Evolutionary conservation across 441 rosid genomes (phyloP), one percentile per base, ranked within the genome.

Genomic region (Macaranga tanarius): DNA sequence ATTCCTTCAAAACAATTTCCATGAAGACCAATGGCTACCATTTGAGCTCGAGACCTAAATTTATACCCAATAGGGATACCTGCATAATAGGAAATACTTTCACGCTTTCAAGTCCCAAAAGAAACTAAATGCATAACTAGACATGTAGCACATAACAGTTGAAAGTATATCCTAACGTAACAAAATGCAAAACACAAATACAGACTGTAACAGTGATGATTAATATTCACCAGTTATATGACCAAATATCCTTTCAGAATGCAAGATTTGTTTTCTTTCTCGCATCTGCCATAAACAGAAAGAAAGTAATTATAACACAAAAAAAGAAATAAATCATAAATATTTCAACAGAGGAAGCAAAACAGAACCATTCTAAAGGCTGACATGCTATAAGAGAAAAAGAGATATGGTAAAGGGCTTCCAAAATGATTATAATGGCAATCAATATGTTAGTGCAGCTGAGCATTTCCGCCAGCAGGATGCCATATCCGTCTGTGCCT

Each of bases 1-100:
- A 75, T 75, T 75, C 82, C 87, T 59, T 64, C 76, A 75, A 67
- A 23, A 82, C 80, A 75, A 34, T 60, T 77, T 52, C 79, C 73
- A 63, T 51, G 80, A 76, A 86, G 76, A 56, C 86, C 89, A 28
- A 76, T 48, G 10, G 79, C 84, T 51, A 76, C 78, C 82, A 86
- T 77, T 70, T 86, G 86, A 68, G 76, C 76, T 19, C 78, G 77
- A 65, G 84, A 84, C 74, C 51, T 79, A 55, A 86, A 84, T 67
- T 61, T 67, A 50, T 73, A 75, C 74, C 86, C 87, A 69, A 79
- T 84, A 59, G 56, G 48, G 69, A 80, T 69, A 60, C 83, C 89
- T 86, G 73, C 71, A 77, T 8, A 63, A 60, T 67, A 66, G 54
- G 42, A 71, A 52, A 59, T 13, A 10, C 28, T 48, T 67, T 38